phyloP scores from a whole-genome alignment of 345 rosid species.

The Melastoma malabathricum region DNA sequence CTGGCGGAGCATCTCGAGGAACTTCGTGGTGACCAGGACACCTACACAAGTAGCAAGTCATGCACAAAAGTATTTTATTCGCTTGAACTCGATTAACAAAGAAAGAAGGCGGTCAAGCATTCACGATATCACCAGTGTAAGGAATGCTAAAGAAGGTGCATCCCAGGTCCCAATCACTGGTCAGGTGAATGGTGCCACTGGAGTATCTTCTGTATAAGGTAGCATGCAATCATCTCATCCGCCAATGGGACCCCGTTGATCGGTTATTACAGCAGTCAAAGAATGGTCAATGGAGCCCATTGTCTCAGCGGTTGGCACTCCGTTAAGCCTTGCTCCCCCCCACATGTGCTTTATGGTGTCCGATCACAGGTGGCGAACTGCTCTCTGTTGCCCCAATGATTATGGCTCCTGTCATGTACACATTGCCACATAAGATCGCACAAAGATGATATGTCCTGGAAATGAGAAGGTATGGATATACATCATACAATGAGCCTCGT shows the following conservation, averaged over 20 bases:
- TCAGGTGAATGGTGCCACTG: conserved; percentile 48
- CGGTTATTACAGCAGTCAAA: conserved; percentile 47
- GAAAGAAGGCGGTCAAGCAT: conserved; percentile 91
- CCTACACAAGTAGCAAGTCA: conserved; percentile 99
- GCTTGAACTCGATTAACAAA: conserved; percentile 86
- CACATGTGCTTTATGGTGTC: conserved; percentile 68
- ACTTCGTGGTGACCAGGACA: conserved; percentile 89
- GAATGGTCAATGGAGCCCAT: conserved; percentile 69
- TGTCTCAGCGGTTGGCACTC: conserved; percentile 88
- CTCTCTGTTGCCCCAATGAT: conserved; percentile 20
- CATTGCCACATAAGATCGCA: conserved; percentile 56
- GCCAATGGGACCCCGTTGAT: conserved; percentile 31
- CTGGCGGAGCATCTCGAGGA: conserved; percentile 95
- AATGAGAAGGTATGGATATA: background rate
- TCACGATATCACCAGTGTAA: conserved; percentile 85
- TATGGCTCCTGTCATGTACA: conserved; percentile 62
- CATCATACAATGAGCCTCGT: background rate
- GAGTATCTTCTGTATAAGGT: conserved; percentile 40
- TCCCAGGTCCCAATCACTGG: conserved; percentile 92
- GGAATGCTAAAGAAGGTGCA: conserved; percentile 50
- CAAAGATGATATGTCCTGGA: conserved; percentile 39
- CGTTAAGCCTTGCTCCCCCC: conserved; percentile 67
- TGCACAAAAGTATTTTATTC: conserved; percentile 89
- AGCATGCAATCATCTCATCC: conserved; percentile 48
- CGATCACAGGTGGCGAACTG: conserved; percentile 32